A percentile compares a stretch with the other conserved stretches of the same genome.
Conservation (phyloP, 106 monocot species). For the Allium fistulosum region DNA sequence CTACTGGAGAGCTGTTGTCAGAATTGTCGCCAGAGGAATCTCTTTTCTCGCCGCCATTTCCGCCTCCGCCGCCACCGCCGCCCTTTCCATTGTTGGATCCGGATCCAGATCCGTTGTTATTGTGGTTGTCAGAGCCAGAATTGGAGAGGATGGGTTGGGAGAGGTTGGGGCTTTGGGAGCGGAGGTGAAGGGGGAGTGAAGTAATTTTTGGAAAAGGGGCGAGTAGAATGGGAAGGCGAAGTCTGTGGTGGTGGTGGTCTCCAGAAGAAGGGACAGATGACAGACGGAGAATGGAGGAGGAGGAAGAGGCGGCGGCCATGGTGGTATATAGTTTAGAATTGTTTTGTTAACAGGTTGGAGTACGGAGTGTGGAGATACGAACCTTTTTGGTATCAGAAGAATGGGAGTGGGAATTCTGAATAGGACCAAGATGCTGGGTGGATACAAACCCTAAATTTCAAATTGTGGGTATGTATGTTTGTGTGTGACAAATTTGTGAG, state of each 20-base stretch:
- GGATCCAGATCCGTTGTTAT: constrained; percentile 4
- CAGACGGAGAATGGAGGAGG: neutral
- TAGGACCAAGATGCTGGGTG: too few relatives aligned
- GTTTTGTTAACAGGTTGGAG: too few relatives aligned
- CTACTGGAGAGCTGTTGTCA: neutral
- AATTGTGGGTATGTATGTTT: too few relatives aligned
- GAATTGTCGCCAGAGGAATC: neutral
- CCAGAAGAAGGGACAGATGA: neutral
- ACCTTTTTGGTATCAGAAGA: too few relatives aligned
- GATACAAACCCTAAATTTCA: too few relatives aligned
- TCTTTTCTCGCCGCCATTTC: neutral
- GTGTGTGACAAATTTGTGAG: too few relatives aligned
- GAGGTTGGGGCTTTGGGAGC: constrained; percentile 6
- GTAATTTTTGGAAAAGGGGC: neutral
- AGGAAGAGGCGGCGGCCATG: neutral
- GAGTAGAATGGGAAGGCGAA: too few relatives aligned
- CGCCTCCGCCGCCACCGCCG: neutral
- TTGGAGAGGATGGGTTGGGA: constrained; percentile 8
- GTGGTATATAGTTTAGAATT: neutral
- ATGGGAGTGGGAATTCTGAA: too few relatives aligned
- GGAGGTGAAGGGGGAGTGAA: neutral
- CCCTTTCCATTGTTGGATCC: constrained; percentile 3
- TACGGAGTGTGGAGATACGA: too few relatives aligned
- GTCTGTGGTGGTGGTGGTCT: too few relatives aligned
- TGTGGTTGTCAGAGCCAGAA: neutral